These are phyloP conservation scores for Ceratobasidium sp. DNA, from an alignment of 1,284 basidiomycete genomes.

Conservation along the genomic window DNA sequence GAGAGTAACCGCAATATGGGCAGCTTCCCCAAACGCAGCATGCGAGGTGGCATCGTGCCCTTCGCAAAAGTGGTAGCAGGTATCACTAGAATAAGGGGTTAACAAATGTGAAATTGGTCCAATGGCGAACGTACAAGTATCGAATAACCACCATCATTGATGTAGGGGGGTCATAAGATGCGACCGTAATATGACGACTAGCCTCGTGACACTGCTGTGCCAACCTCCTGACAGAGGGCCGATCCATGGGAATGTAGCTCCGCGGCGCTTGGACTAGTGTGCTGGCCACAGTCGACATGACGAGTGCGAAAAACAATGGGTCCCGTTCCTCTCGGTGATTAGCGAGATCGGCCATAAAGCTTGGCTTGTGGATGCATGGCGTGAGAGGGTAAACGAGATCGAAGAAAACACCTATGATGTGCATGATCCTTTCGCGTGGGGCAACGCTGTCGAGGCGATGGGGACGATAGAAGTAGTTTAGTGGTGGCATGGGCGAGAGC, in stretches of 20 bases:
- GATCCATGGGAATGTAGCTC: slow-evolving; percentile 81
- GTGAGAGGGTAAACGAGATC: slow-evolving; percentile 87
- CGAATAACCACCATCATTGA: slow-evolving; percentile 81
- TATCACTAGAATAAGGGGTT: slow-evolving; percentile 59
- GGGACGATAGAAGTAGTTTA: slow-evolving; percentile 71
- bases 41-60: slow-evolving; percentile 87
- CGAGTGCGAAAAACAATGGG: slow-evolving; percentile 84
- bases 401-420: slow-evolving; percentile 84
- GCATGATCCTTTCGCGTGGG: slow-evolving; percentile 73
- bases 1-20: slow-evolving; percentile 78
- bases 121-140: slow-evolving; percentile 69
- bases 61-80: slow-evolving; percentile 82
- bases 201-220: slow-evolving; percentile 81
- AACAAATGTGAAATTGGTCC: background rate
- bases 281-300: slow-evolving; percentile 82
- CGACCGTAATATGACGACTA: slow-evolving; percentile 76
- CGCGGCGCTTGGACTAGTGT: slow-evolving; percentile 83
- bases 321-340: slow-evolving; percentile 77
- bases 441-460: slow-evolving; percentile 76
- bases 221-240: slow-evolving; percentile 74
- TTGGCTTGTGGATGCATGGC: slow-evolving; percentile 77
- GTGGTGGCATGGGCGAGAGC: slow-evolving; percentile 60
- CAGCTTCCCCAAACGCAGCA: slow-evolving; percentile 81
- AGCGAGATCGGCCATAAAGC: slow-evolving; percentile 84
- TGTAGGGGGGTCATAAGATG: slow-evolving; percentile 80